A percentile compares a stretch with the other conserved stretches of the same genome.
These are phyloP conservation scores for Zangia roseola DNA, from an alignment of 768 basidiomycete genomes.

Conservation along the genomic window DNA sequence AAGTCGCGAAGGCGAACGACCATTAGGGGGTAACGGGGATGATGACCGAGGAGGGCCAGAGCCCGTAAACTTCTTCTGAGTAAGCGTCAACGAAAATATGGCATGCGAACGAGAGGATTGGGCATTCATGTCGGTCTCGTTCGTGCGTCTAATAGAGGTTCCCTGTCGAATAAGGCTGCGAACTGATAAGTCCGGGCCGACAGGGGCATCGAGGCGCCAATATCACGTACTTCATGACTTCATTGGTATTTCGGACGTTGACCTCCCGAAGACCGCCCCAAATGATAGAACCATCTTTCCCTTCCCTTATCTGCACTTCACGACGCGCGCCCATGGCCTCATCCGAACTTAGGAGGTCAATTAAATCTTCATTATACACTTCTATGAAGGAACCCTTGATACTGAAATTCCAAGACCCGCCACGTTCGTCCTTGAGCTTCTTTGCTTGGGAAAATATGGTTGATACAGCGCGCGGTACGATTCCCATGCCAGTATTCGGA, in stretches of 20 bases:
- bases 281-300: constrained; percentile 94
- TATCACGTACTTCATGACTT: constrained; percentile 86
- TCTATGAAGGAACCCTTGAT: constrained; percentile 95
- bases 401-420: constrained; percentile 69
- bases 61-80: constrained; percentile 84
- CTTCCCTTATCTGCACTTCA: constrained; percentile 94
- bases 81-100: constrained; percentile 94
- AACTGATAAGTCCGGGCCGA: constrained; percentile 22
- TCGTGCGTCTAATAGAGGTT: constrained; percentile 87
- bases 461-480: constrained; percentile 91
- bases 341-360: constrained; percentile 84
- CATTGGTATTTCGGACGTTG: constrained; percentile 73
- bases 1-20: constrained; percentile 75
- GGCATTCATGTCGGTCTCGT: constrained; percentile 98
- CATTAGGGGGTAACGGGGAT: constrained; percentile 70
- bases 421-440: constrained; percentile 75
- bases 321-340: constrained; percentile 65
- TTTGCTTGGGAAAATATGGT: constrained; percentile 80
- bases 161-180: constrained; percentile 86
- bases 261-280: constrained; percentile 96
- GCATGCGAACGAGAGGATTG: constrained; percentile 98
- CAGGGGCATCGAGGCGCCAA: constrained; percentile 3
- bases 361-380: constrained; percentile 98
- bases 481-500: constrained; percentile 83
- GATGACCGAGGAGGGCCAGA: constrained; percentile 67